Evolutionary conservation across 129 eudicot genomes (phyloP), one percentile per base, ranked within the genome.

Genomic region (Smallanthus sonchifolius): DNA sequence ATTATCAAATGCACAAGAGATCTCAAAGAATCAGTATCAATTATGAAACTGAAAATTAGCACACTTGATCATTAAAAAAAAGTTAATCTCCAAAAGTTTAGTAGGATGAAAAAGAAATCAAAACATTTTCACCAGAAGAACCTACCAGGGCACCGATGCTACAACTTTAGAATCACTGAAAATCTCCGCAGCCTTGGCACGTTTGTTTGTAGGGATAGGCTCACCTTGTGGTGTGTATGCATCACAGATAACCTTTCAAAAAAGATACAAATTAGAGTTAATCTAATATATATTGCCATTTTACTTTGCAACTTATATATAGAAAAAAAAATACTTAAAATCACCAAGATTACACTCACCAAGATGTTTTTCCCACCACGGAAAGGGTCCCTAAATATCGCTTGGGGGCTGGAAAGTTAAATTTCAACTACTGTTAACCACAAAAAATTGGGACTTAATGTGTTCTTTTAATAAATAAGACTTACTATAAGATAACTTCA

Each of bases 401-500:
- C 98, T 68, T 94, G 98, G 40, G 98, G 98, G 78, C 98, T 94
- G 92, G 20, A 81, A 38, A 73, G 28, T 56, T 70, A 24, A 42
- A 32, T 73, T 70, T 81, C 3, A 36, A 28, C n/a, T 11, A 79
- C 69, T 32, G 63, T 47, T 65, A 19, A 56, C 42, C 30, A 3
- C 3, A 34, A 16, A 79, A 59, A 17, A 2, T 39, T 28, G 7
- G 70, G 2, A 43, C 24, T 54, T 52, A 6, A 4, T 45, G 13
- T 42, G 20, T 51, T 43, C 20, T 63, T 61, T 6, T 16, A 60
- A 69, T 7, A 61, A 10, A 42, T 65, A 45, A 35, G 75, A 82
- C 97, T 83, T 90, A 94, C 98, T 94, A 90, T 86, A 94, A 74
- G 70, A 94, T 94, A 59, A 94, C 98, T 90, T 94, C 98, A 88